Percentiles rank a stretch among this genome's conserved stretches.
phyloP scores from a whole-genome alignment of 2,329 filamentous ascomycete genomes.

The Penicillium thymicola region DNA sequence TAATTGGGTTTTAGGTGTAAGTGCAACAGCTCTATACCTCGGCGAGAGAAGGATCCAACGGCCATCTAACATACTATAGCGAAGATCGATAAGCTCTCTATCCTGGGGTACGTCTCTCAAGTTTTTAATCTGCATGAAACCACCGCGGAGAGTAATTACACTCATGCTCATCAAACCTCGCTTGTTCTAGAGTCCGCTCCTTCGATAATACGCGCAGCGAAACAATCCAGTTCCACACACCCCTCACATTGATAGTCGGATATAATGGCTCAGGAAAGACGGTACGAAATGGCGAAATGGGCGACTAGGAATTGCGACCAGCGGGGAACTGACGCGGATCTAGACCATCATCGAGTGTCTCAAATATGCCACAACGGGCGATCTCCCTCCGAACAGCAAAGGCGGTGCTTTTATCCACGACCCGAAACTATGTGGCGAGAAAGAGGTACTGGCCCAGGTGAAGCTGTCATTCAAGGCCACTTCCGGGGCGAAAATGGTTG shows the following conservation, averaged over 20 bases:
- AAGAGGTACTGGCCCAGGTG: slow-evolving; percentile 85
- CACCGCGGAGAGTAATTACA: neutral
- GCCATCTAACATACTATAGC: slow-evolving; percentile 47
- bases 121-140: neutral
- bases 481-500: slow-evolving; percentile 74
- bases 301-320: neutral
- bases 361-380: slow-evolving; percentile 94
- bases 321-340: slow-evolving; percentile 7
- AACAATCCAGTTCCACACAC: slow-evolving; percentile 82
- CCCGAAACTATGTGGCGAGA: slow-evolving; percentile 80
- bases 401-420: slow-evolving; percentile 95
- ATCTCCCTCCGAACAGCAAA: slow-evolving; percentile 84
- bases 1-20: slow-evolving; percentile 32
- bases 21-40: slow-evolving; percentile 12
- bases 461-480: slow-evolving; percentile 82
- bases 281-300: slow-evolving; percentile 36
- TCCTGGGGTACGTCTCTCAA: slow-evolving; percentile 59
- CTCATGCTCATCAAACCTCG: slow-evolving; percentile 1
- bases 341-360: slow-evolving; percentile 95
- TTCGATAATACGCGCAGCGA: slow-evolving; percentile 74
- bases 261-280: slow-evolving; percentile 98
- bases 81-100: slow-evolving; percentile 84
- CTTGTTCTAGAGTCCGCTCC: slow-evolving; percentile 63
- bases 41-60: slow-evolving; percentile 1
- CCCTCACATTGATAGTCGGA: slow-evolving; percentile 92